phyloP scores from a whole-genome alignment of 805 yeast species.

The Spencermartinsiella europaea region DNA sequence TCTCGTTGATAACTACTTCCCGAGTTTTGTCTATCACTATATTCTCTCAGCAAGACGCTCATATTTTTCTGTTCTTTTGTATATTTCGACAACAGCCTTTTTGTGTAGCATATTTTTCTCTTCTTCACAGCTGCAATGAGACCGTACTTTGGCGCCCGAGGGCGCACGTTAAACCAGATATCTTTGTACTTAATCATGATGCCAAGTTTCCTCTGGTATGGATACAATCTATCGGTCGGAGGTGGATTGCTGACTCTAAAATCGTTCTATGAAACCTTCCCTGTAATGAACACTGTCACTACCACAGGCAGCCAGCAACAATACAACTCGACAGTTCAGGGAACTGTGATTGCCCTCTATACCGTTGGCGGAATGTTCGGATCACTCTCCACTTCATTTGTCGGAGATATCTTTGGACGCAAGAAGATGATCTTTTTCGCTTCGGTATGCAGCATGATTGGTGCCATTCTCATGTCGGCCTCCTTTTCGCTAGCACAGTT shows the following conservation, averaged over 20 bases:
- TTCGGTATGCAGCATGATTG: constrained; percentile 42
- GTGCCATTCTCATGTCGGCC: constrained; percentile 16
- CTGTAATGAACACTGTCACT: constrained; percentile 12
- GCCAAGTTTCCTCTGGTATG: constrained; percentile 14
- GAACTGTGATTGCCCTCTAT: constrained; percentile 36
- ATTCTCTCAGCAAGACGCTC: too few species aligned
- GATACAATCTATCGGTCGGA: constrained; percentile 16
- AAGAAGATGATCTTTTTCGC: constrained; percentile 52
- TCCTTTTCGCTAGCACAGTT: constrained; percentile 55
- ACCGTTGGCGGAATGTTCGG: constrained; percentile 71
- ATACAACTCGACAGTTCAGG: constrained; percentile 27
- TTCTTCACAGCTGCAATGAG: too few species aligned
- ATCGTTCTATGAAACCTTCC: constrained; percentile 12
- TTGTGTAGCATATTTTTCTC: too few species aligned
- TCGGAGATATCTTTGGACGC: constrained; percentile 58
- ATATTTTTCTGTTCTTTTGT: too few species aligned
- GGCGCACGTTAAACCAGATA: constrained; percentile 7
- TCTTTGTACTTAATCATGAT: constrained; percentile 8
- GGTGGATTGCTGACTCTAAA: constrained; percentile 14
- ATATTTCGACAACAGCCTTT: too few species aligned
- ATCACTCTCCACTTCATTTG: constrained; percentile 50
- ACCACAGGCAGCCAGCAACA: constrained; percentile 13
- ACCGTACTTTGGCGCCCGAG: constrained; percentile 9
- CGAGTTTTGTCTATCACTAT: too few species aligned
- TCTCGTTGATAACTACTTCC: too few species aligned